Evolutionary conservation across 768 basidiomycete species (phyloP).

Genomic region (Tylopilus cervinicoccineus): DNA sequence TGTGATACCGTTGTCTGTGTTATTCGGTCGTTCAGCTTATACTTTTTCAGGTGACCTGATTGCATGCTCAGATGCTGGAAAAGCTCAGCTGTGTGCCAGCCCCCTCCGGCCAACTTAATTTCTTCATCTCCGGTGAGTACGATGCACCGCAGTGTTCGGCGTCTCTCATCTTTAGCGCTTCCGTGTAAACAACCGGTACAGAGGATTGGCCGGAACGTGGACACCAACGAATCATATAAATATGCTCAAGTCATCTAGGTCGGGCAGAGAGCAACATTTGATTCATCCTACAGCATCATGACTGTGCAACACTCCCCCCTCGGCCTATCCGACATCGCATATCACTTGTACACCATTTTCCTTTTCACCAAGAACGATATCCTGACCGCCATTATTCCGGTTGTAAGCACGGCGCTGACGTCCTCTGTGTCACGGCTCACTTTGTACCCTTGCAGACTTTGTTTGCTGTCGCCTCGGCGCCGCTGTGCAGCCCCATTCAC

Average conservation of each 20-base stretch:
- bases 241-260: not conserved
- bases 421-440: not conserved
- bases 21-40: too few species aligned
- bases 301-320: conserved; percentile 10
- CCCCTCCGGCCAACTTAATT: too few species aligned
- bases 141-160: not conserved
- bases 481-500: conserved; percentile 18
- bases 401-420: conserved; percentile 29
- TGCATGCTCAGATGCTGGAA: too few species aligned
- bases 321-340: conserved; percentile 7
- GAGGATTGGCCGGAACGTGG: not conserved
- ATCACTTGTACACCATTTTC: conserved; percentile 27
- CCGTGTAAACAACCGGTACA: not conserved
- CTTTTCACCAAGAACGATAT: conserved; percentile 46
- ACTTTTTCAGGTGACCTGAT: too few species aligned
- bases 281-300: conserved; percentile 11
- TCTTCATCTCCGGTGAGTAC: not conserved
- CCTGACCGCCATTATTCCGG: conserved; percentile 42
- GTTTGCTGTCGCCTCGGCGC: conserved; percentile 33
- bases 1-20: too few species aligned
- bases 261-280: not conserved
- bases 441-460: conserved; percentile 23
- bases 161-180: not conserved
- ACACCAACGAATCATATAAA: not conserved
- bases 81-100: too few species aligned